Evolutionary conservation across 345 rosid genomes (phyloP).

Genomic region (Populus davidiana): DNA sequence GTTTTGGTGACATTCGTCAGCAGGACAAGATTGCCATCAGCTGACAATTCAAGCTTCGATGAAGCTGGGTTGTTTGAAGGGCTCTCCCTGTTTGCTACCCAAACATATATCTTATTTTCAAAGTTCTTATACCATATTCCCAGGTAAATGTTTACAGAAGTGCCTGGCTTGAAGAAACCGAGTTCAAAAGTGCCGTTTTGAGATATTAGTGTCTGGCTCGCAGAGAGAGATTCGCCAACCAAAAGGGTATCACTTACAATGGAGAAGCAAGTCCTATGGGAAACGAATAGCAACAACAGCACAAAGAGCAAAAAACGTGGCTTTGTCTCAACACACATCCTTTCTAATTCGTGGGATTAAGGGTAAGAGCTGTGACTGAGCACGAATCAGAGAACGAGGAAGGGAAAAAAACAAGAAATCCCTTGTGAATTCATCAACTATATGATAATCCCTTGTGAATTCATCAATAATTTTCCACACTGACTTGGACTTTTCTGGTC

Average conservation of each 20-base stretch:
- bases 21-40: background rate
- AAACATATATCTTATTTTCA: accelerated
- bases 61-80: background rate
- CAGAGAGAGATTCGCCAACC: background rate
- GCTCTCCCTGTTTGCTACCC: background rate
- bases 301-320: too few species aligned
- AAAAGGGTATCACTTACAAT: background rate
- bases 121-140: background rate
- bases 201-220: background rate
- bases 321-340: too few species aligned
- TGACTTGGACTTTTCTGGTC: too few species aligned
- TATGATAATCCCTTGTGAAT: too few species aligned
- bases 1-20: too few species aligned
- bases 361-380: too few species aligned
- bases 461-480: too few species aligned
- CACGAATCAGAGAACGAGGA: too few species aligned
- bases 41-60: background rate
- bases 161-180: background rate
- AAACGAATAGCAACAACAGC: too few species aligned
- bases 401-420: too few species aligned
- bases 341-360: too few species aligned
- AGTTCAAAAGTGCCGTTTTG: background rate
- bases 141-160: background rate
- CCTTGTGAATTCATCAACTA: too few species aligned
- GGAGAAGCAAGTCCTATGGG: background rate